Evolutionary conservation across 345 rosid species (phyloP).

Genomic region (Psidium guajava): DNA sequence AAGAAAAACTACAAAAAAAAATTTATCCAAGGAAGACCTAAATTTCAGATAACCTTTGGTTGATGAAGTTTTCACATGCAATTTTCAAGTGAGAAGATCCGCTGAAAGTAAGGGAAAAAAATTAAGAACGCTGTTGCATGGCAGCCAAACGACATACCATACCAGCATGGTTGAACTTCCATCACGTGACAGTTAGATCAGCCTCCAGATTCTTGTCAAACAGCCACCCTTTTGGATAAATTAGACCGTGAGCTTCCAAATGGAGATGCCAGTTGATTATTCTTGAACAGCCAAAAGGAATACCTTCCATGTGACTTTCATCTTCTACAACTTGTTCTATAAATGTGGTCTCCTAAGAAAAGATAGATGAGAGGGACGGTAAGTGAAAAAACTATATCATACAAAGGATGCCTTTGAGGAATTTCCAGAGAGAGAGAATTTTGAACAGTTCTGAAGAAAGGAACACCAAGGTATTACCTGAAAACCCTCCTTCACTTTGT

Average conservation of each 20-base stretch:
- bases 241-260: slow-evolving; percentile 38
- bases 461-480: slow-evolving; percentile 35
- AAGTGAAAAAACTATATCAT: neutral
- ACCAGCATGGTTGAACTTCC: neutral
- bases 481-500: slow-evolving; percentile 81
- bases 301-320: slow-evolving; percentile 88
- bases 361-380: neutral
- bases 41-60: neutral
- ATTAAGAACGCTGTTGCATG: neutral
- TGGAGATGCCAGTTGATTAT: slow-evolving; percentile 95
- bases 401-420: neutral
- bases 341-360: slow-evolving; percentile 71
- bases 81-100: neutral
- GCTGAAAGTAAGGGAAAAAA: neutral
- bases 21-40: neutral
- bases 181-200: slow-evolving; percentile 29
- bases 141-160: neutral
- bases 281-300: slow-evolving; percentile 56
- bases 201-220: slow-evolving; percentile 57
- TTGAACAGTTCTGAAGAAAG: neutral
- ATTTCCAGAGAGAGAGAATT: neutral
- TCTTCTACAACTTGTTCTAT: slow-evolving; percentile 86
- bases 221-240: slow-evolving; percentile 72
- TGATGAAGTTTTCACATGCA: neutral
- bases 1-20: neutral